phyloP scores from a whole-genome alignment of 495 filamentous ascomycete genomes.

The Penicillium lividum region DNA sequence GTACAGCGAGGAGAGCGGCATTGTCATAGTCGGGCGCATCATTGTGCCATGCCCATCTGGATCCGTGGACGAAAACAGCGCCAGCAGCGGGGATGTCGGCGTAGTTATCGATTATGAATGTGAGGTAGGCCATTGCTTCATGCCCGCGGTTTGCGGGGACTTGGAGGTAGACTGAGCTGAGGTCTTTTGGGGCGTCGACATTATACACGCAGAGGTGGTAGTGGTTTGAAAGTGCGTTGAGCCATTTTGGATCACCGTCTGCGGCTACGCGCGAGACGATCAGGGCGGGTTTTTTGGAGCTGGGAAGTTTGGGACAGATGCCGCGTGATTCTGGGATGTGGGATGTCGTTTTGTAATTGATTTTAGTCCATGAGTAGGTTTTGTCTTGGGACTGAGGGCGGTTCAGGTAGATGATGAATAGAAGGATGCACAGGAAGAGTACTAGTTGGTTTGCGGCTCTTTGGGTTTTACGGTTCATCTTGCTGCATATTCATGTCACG shows the following conservation, averaged over 20 bases:
- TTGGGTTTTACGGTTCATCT: constrained; percentile 26
- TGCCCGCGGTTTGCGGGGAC: constrained; percentile 66
- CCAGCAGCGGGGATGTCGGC: constrained; percentile 51
- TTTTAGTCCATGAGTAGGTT: constrained; percentile 37
- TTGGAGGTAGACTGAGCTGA: constrained; percentile 42
- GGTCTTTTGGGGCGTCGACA: constrained; percentile 52
- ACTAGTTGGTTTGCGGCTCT: constrained; percentile 31
- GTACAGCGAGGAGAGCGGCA: constrained; percentile 31
- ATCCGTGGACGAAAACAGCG: constrained; percentile 47
- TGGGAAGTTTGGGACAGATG: constrained; percentile 35
- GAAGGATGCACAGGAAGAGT: constrained; percentile 31
- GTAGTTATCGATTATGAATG: constrained; percentile 69
- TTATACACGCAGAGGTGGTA: constrained; percentile 55
- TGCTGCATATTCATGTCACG: not conserved
- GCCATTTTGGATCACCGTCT: constrained; percentile 43
- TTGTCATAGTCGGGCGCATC: constrained; percentile 45
- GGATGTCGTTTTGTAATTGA: constrained; percentile 38
- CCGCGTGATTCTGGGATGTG: constrained; percentile 31
- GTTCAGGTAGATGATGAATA: constrained; percentile 37
- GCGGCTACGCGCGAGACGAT: constrained; percentile 36
- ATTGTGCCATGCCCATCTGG: constrained; percentile 49
- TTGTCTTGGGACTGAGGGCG: constrained; percentile 28
- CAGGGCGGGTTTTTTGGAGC: constrained; percentile 38
- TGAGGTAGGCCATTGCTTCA: constrained; percentile 68
- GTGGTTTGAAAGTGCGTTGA: constrained; percentile 26